These are phyloP conservation scores for Trebouxiophyceae sp. DNA, from an alignment of 163 green algal species.

Conservation along the genomic window DNA sequence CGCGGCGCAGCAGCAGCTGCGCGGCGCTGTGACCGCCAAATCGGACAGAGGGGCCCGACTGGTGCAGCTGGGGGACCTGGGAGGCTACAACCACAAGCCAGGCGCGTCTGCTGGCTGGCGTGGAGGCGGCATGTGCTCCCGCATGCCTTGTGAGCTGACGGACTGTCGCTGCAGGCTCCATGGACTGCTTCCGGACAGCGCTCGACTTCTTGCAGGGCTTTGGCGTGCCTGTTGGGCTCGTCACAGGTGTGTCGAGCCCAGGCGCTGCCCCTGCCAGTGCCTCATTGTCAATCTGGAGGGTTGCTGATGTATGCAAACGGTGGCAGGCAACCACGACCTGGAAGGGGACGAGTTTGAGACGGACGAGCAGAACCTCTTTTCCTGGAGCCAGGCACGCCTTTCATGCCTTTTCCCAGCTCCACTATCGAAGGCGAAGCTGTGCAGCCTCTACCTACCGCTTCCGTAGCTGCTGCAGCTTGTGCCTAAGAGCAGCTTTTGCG, in stretches of 20 bases:
- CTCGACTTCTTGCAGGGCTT: conserved; percentile 32
- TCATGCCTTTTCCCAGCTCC: too few relatives aligned
- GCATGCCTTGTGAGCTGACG: too few relatives aligned
- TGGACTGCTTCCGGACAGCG: conserved; percentile 52
- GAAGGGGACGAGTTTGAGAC: conserved; percentile 71
- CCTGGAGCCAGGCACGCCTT: conserved; percentile 33
- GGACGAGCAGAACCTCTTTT: conserved; percentile 64
- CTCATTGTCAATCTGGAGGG: too few relatives aligned
- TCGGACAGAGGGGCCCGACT: conserved; percentile 24
- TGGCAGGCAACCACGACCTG: conserved; percentile 64
- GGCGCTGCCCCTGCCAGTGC: too few relatives aligned
- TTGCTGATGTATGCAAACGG: too few relatives aligned
- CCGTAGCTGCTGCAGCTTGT: too few relatives aligned
- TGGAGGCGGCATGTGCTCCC: too few relatives aligned
- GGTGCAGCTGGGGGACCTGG: conserved; percentile 75
- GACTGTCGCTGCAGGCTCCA: conserved; percentile 16
- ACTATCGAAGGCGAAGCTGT: too few relatives aligned
- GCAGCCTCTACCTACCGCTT: too few relatives aligned
- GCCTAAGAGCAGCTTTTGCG: too few relatives aligned
- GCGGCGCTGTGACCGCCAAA: conserved; percentile 11
- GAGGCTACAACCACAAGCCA: conserved; percentile 50
- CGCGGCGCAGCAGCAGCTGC: conserved; percentile 46
- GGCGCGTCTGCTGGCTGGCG: too few relatives aligned
- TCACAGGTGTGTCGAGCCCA: too few relatives aligned
- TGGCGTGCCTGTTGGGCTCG: conserved; percentile 30